Base-by-base conservation (phyloP, 352 stramenopile species). In the Thraustochytrium sp. region DNA sequence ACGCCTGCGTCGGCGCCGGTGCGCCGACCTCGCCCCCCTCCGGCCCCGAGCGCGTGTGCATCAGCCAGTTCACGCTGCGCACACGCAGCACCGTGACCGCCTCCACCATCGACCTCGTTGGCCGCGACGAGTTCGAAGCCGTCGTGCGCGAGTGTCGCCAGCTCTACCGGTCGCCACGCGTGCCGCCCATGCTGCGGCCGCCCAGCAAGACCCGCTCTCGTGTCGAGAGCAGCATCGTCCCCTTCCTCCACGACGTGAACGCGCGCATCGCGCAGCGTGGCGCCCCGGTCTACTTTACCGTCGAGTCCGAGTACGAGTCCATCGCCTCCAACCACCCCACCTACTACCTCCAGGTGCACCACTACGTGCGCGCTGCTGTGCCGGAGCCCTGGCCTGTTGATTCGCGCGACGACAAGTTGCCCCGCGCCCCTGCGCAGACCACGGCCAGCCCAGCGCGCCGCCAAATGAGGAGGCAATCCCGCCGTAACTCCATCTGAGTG, bases 231-330 rank as follows among this genome's bases (percentile, higher is more conserved):
- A 11, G 46, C 5, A 49, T 72, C 26, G 40, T 72, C 1, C 59
- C 59, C 16, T 72, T 31, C 26, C 42, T 72, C 26, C 11, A 44
- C 8, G 26, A 72, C 23, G 31, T 26, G 13, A 72, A 72, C 26
- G 46, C 8, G 9, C 16, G 13, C 9, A 16, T 72, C 36, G 31
- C 26, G 1, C 16, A 72, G 59, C 59, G 59, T 31, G 8, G 46
- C 26, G 26, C 59, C 21, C 26, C 16, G 0, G 36, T 72, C 36
- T 16, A 44, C 3, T 72, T 44, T 31, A 72, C 59, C 8, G 59
- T 72, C 9, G 59, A 72, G 26, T 29, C 26, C 59, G 59, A 72
- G 59, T 72, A 72, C 59, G 59, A 72, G 59, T 72, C 59, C 21
- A 31, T 72, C 8, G 59, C 59, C 16, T 72, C 59, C 8, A 72